Evolutionary conservation across 2,329 filamentous ascomycete species (phyloP).

Genomic region (Domatiomyces globalis): DNA sequence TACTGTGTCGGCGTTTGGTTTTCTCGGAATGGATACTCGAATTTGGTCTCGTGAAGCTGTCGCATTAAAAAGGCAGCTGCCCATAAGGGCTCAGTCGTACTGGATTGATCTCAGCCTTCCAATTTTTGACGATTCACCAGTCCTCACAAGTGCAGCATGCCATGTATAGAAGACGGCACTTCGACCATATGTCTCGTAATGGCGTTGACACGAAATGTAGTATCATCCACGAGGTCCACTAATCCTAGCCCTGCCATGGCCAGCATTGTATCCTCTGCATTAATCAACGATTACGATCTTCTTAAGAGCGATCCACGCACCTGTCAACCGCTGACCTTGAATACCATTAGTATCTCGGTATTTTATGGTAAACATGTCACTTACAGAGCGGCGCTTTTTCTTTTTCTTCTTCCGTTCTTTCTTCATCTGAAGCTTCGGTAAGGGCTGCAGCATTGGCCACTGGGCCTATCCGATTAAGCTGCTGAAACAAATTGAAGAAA

Average conservation of each 20-base stretch:
- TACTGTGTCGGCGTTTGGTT: constrained; percentile 24
- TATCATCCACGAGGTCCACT: constrained; percentile 22
- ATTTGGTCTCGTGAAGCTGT: constrained; percentile 23
- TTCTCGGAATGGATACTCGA: constrained; percentile 25
- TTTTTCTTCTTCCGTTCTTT: constrained; percentile 8
- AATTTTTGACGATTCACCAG: neutral
- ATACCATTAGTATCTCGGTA: neutral
- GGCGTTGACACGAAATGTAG: constrained; percentile 22
- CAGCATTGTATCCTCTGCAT: constrained; percentile 25
- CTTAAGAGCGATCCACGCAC: constrained; percentile 9
- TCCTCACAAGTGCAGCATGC: constrained; percentile 25
- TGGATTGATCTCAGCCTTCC: constrained; percentile 3
- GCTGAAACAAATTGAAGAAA: constrained; percentile 24
- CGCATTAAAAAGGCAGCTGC: constrained; percentile 25
- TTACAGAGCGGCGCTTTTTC: constrained; percentile 18
- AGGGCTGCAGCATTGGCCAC: constrained; percentile 21
- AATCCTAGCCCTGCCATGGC: constrained; percentile 26
- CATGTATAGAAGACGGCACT: constrained; percentile 25
- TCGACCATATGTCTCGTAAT: constrained; percentile 24
- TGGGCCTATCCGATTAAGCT: constrained; percentile 18
- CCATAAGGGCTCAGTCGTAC: constrained; percentile 25
- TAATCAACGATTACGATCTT: constrained; percentile 1
- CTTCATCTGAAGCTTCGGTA: constrained; percentile 15
- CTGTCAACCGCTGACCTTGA: constrained; percentile 16
- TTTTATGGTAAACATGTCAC: constrained; percentile 1